Base-by-base conservation (phyloP, 805 yeast species). In the Ogataea nakhonphanomensis region DNA sequence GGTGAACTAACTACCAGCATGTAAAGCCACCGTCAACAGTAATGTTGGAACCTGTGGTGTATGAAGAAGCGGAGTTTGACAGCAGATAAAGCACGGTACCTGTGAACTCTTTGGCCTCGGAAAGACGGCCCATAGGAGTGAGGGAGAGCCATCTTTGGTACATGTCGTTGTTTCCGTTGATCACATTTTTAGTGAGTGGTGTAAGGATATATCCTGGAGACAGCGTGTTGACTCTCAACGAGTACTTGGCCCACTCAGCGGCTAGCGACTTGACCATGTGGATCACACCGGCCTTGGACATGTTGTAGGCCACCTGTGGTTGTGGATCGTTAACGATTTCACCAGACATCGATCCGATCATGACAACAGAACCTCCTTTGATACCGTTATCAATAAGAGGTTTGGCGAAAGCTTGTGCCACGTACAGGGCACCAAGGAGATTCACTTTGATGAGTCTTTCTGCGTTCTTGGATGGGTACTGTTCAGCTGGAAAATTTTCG, bases 21-120 rank as follows among this genome's bases (percentile, higher is more conserved):
- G 82, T 82, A 70, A 84, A 86, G 43, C 95, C 95, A 57, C 95
- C 95, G 58, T 86, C 95, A 42, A 84, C 91, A 23, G 82, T 78
- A 64, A 86, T 64, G 64, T 85, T 84, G 60, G 84, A 81, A 56
- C 95, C 95, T 11, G 95, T 85, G 43, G 91, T 84, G 71, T 85
- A 86, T 13, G 83, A 71, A 26, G 85, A 75, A 7, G 91, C 93
- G 34, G 76, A 53, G 42, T 77, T 76, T 27, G 84, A 74, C 20
- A 90, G 80, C 68, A 85, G 71, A 70, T 82, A 86, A 48, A 86
- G 66, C 42, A 83, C 71, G 25, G 86, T 73, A 28, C 95, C 95
- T 28, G 82, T 83, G 58, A 84, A 83, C 65, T 85, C 95, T 58
- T 79, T 73, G 46, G 93, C 91, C 54, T 81, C 87, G 29, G 95